Evolutionary conservation across 148 eudicot genomes (phyloP).

Genomic region (Talinum fruticosum): DNA sequence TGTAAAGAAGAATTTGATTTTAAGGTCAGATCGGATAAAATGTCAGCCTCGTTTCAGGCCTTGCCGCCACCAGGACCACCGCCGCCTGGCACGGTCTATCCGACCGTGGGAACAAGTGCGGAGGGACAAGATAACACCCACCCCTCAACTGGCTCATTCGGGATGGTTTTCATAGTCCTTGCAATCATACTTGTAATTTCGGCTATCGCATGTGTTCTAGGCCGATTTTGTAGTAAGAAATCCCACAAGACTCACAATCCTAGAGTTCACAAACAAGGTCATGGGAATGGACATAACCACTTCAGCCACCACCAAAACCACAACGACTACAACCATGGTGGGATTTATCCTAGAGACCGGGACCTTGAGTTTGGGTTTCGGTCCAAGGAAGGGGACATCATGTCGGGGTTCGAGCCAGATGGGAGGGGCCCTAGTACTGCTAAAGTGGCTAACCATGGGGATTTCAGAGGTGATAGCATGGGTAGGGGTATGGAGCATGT

Average conservation of each 20-base stretch:
- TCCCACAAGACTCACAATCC: slow-evolving; percentile 25
- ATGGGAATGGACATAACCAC: slow-evolving; percentile 20
- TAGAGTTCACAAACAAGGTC: slow-evolving; percentile 28
- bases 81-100: slow-evolving; percentile 43
- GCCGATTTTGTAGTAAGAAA: slow-evolving; percentile 55
- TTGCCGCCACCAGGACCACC: slow-evolving; percentile 40
- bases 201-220: slow-evolving; percentile 62
- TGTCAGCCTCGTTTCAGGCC: slow-evolving; percentile 30
- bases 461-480: slow-evolving; percentile 17
- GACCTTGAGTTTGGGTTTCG: slow-evolving; percentile 68
- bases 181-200: slow-evolving; percentile 63
- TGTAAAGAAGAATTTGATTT: neutral
- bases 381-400: slow-evolving; percentile 36
- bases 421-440: slow-evolving; percentile 6
- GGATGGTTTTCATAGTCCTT: slow-evolving; percentile 68
- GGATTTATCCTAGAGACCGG: slow-evolving; percentile 29
- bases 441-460: slow-evolving; percentile 28
- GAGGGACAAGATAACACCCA: slow-evolving; percentile 27
- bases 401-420: slow-evolving; percentile 30
- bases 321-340: slow-evolving; percentile 8
- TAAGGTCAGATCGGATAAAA: neutral
- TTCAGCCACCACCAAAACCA: slow-evolving; percentile 7
- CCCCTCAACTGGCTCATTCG: slow-evolving; percentile 64
- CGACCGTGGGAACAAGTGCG: slow-evolving; percentile 19
- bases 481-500: slow-evolving; percentile 16